Evolutionary conservation across 441 rosid genomes (phyloP).

Genomic region (Pelargonium myrrhifolium): DNA sequence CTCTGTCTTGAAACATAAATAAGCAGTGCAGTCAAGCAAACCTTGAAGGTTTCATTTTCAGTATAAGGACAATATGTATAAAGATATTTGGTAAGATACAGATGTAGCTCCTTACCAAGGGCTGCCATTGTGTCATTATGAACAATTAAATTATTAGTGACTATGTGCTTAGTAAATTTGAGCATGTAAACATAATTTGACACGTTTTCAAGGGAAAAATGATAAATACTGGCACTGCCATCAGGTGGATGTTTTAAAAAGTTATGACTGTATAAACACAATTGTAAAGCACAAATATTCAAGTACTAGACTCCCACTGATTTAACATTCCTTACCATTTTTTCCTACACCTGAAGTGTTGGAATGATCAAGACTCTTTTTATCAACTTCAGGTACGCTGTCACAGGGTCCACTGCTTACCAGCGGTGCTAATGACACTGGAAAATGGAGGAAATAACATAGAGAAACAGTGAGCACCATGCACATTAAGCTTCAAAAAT

Average conservation of each 20-base stretch:
- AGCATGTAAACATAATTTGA: neutral
- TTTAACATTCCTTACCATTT: neutral
- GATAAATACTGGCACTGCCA: neutral
- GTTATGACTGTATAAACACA: neutral
- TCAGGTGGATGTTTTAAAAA: neutral
- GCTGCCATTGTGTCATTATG: too few species aligned
- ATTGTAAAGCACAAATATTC: neutral
- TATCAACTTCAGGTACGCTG: neutral
- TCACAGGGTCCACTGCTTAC: neutral
- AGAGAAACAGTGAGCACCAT: neutral
- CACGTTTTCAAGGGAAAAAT: neutral
- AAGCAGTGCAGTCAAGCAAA: neutral
- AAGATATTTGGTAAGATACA: too few species aligned
- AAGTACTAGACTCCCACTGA: neutral
- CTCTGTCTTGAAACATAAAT: neutral
- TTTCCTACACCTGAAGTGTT: neutral
- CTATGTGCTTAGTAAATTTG: neutral
- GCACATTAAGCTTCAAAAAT: neutral
- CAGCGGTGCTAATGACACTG: neutral
- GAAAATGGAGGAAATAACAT: neutral
- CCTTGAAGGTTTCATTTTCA: too few species aligned
- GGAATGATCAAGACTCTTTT: neutral
- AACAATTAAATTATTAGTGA: too few species aligned
- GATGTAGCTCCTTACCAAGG: too few species aligned
- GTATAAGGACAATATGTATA: too few species aligned